Evolutionary conservation across 2,329 filamentous ascomycete genomes (phyloP).

Genomic region (Sporothrix pseudoabietina): DNA sequence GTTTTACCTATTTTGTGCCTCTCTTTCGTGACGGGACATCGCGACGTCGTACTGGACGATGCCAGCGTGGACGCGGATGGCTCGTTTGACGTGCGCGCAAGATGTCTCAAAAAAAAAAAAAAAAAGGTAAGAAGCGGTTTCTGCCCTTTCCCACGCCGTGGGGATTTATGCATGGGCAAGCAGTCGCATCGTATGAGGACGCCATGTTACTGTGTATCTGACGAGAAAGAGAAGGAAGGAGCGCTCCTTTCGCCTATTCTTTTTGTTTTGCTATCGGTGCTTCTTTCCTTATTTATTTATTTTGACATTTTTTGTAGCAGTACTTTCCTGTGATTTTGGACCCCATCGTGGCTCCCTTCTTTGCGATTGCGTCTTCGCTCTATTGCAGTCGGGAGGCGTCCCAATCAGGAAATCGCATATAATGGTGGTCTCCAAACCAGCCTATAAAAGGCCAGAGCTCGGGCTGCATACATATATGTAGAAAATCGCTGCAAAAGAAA

Average conservation of each 20-base stretch:
- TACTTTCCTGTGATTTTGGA: background rate
- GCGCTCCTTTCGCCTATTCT: background rate
- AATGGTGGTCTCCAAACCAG: background rate
- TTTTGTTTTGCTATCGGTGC: background rate
- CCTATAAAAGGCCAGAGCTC: slow-evolving; percentile 18
- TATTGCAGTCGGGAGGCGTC: slow-evolving; percentile 11
- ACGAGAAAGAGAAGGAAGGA: background rate
- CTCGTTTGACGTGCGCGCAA: background rate
- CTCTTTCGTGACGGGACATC: background rate
- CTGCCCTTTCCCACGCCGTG: slow-evolving; percentile 1
- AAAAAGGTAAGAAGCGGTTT: background rate
- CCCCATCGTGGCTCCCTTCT: background rate
- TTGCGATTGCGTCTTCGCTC: background rate
- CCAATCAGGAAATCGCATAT: slow-evolving; percentile 25
- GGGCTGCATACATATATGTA: background rate
- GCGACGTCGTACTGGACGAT: background rate
- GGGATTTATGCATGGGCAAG: background rate
- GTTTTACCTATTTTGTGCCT: background rate
- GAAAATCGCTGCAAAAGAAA: background rate
- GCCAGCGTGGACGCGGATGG: background rate
- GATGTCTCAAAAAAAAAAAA: background rate
- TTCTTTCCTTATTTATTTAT: background rate
- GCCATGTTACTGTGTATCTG: background rate
- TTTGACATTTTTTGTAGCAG: background rate
- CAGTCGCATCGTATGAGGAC: background rate